Percentiles rank a stretch among this genome's conserved stretches.
Evolutionary conservation across 1,284 basidiomycete species (phyloP).

Genomic region (Somion occarium): DNA sequence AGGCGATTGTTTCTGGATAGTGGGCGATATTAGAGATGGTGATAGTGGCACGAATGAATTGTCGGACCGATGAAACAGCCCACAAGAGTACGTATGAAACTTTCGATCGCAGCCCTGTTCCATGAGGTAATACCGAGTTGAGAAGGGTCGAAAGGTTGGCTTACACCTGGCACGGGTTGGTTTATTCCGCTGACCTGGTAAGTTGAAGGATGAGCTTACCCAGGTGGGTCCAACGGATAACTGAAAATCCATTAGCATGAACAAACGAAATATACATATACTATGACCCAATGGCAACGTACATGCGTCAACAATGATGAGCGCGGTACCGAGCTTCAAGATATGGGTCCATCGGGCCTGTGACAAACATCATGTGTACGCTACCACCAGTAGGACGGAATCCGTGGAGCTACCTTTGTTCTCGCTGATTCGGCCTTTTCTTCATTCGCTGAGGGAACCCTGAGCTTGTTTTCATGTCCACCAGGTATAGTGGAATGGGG

Average conservation of each 20-base stretch:
- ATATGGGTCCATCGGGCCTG: conserved; percentile 57
- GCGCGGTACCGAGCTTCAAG: conserved; percentile 48
- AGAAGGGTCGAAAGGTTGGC: conserved; percentile 9
- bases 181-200: too few relatives aligned
- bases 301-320: conserved; percentile 70
- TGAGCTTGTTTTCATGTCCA: background rate
- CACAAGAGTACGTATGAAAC: conserved; percentile 52
- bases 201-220: conserved; percentile 36
- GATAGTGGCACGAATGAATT: conserved; percentile 2
- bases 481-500: background rate
- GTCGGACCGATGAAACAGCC: conserved; percentile 58
- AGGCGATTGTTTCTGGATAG: conserved; percentile 60
- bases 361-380: background rate
- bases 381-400: background rate
- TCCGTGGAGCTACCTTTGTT: background rate
- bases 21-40: conserved; percentile 8
- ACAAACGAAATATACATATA: conserved; percentile 2
- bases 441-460: background rate
- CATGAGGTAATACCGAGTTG: conserved; percentile 17
- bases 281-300: conserved; percentile 28
- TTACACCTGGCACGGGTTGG: conserved; percentile 9
- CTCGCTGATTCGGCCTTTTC: conserved; percentile 8
- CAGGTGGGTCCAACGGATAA: conserved; percentile 73
- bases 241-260: conserved; percentile 30
- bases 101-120: conserved; percentile 37